A percentile compares a stretch with the other conserved stretches of the same genome.
phyloP scores from a whole-genome alignment of 1,284 basidiomycete species.

The Puccinia coronata region DNA sequence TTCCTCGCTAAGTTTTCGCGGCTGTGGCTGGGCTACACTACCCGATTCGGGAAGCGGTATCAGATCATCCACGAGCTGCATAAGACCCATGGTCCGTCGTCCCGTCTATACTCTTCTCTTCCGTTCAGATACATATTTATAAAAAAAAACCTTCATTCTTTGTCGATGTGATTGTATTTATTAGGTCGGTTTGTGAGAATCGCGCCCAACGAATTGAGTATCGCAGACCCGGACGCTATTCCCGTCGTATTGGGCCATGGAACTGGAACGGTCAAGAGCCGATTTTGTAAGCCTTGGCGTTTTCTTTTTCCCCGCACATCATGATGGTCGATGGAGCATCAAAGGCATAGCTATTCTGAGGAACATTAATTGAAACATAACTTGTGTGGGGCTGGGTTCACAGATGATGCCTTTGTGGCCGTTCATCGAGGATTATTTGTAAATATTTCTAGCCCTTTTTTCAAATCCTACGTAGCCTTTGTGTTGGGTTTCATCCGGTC shows the following conservation, averaged over 20 bases:
- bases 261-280: constrained; percentile 60
- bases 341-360: constrained; percentile 65
- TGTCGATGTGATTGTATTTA: too few relatives aligned
- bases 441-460: background rate
- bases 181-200: constrained; percentile 81
- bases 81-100: constrained; percentile 68
- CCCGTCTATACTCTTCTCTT: background rate
- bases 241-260: constrained; percentile 56
- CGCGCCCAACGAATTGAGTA: constrained; percentile 80
- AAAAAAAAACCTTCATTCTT: too few relatives aligned
- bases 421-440: constrained; percentile 64
- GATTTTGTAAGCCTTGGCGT: constrained; percentile 61
- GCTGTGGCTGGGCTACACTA: constrained; percentile 71
- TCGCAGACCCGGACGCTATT: constrained; percentile 76
- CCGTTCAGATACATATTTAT: too few relatives aligned
- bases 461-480: background rate
- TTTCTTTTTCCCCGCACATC: constrained; percentile 64
- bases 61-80: constrained; percentile 76
- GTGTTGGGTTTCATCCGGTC: background rate
- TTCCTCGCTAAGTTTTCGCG: constrained; percentile 73
- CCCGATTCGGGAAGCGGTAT: constrained; percentile 72
- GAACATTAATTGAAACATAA: constrained; percentile 19
- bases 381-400: background rate
- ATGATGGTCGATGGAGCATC: constrained; percentile 69
- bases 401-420: constrained; percentile 72